Conservation (phyloP, 1,284 basidiomycete genomes). For the Coriolopsis trogii region DNA sequence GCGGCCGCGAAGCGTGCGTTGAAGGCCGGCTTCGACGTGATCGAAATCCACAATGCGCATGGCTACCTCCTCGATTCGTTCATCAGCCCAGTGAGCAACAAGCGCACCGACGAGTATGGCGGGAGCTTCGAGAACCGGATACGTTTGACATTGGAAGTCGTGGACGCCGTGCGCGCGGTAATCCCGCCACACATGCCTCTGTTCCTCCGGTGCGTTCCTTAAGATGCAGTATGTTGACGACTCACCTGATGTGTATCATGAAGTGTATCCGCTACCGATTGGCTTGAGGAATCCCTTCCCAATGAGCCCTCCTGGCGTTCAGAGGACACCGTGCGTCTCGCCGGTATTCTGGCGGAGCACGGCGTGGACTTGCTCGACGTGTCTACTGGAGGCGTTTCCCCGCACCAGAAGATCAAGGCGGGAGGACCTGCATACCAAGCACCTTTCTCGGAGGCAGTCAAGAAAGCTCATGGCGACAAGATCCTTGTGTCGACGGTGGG, state of each 20-base stretch:
- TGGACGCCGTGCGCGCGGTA: slow-evolving; percentile 38
- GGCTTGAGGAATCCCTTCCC: slow-evolving; percentile 51
- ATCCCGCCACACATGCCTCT: slow-evolving; percentile 28
- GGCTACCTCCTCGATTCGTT: slow-evolving; percentile 61
- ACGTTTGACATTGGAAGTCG: slow-evolving; percentile 50
- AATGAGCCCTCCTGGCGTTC: slow-evolving; percentile 52
- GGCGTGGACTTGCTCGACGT: slow-evolving; percentile 65
- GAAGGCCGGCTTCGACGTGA: slow-evolving; percentile 45
- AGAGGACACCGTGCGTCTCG: slow-evolving; percentile 55
- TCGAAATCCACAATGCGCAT: slow-evolving; percentile 55
- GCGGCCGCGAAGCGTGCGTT: slow-evolving; percentile 56
- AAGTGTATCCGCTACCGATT: slow-evolving; percentile 60
- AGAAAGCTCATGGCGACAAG: slow-evolving; percentile 42
- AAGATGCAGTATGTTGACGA: neutral
- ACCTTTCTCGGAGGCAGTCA: slow-evolving; percentile 53
- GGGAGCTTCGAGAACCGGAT: slow-evolving; percentile 75
- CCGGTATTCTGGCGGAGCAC: slow-evolving; percentile 50
- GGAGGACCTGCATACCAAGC: slow-evolving; percentile 48
- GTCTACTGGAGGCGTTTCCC: slow-evolving; percentile 50
- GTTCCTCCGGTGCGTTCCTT: slow-evolving; percentile 42
- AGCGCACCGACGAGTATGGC: slow-evolving; percentile 74
- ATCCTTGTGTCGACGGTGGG: slow-evolving; percentile 64
- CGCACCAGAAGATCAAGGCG: slow-evolving; percentile 37
- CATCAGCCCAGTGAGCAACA: slow-evolving; percentile 66
- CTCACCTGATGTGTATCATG: neutral